Percentiles rank a stretch among this genome's conserved stretches.
Evolutionary conservation across 2,329 filamentous ascomycete species (phyloP).

Genomic region (Colletotrichum tamarilloi): DNA sequence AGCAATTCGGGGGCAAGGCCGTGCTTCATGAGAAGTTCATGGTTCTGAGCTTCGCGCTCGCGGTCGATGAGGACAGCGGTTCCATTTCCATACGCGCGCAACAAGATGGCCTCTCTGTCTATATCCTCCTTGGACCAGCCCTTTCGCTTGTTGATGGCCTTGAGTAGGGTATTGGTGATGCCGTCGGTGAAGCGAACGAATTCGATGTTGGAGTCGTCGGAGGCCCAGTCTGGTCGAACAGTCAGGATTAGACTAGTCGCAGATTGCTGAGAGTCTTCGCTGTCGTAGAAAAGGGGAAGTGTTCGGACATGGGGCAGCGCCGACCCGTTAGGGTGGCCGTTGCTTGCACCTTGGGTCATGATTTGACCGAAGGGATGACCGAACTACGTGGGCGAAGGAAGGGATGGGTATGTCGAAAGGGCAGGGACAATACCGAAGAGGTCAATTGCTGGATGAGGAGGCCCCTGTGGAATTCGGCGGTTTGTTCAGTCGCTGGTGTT

Average conservation of each 20-base stretch:
- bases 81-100: slow-evolving; percentile 93
- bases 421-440: slow-evolving; percentile 23
- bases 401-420: slow-evolving; percentile 14
- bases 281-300: slow-evolving; percentile 84
- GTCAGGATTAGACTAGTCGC: slow-evolving; percentile 83
- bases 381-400: background rate
- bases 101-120: slow-evolving; percentile 85
- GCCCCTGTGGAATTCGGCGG: background rate
- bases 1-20: slow-evolving; percentile 88
- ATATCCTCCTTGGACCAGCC: slow-evolving; percentile 81
- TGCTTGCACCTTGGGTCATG: slow-evolving; percentile 37
- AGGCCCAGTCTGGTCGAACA: slow-evolving; percentile 85
- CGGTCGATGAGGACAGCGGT: slow-evolving; percentile 97
- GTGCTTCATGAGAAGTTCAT: slow-evolving; percentile 86
- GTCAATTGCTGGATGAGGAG: slow-evolving; percentile 15
- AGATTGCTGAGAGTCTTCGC: slow-evolving; percentile 79
- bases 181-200: slow-evolving; percentile 95
- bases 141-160: slow-evolving; percentile 75
- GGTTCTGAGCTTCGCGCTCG: slow-evolving; percentile 82
- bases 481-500: background rate
- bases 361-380: slow-evolving; percentile 5
- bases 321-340: slow-evolving; percentile 49
- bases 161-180: slow-evolving; percentile 94
- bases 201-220: slow-evolving; percentile 78
- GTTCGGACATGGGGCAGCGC: slow-evolving; percentile 61